A percentile compares a stretch with the other conserved stretches of the same genome.
phyloP scores from a whole-genome alignment of 2,329 filamentous ascomycete species.

The Aschersonia sp. region DNA sequence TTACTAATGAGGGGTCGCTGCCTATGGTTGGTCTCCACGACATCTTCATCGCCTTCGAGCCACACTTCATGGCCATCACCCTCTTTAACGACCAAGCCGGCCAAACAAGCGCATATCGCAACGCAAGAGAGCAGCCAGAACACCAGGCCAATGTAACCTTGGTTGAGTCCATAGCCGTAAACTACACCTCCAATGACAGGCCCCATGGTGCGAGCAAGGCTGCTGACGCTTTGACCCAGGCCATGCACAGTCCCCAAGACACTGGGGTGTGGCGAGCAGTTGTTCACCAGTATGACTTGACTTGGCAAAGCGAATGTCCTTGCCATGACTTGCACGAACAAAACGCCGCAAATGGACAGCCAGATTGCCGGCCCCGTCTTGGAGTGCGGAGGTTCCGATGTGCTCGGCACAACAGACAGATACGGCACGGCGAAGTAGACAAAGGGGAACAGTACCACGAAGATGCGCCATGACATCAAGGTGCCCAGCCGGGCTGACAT shows the following conservation, averaged over 20 bases:
- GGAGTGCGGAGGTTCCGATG: constrained; percentile 27
- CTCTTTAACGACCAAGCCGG: constrained; percentile 42
- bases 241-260: constrained; percentile 34
- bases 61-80: constrained; percentile 52
- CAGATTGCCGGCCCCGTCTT: constrained; percentile 46
- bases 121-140: constrained; percentile 29
- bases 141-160: constrained; percentile 41
- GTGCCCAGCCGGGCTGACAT: constrained; percentile 55
- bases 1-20: background rate
- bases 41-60: constrained; percentile 41
- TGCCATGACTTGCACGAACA: constrained; percentile 50
- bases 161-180: constrained; percentile 43
- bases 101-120: constrained; percentile 31
- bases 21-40: background rate
- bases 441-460: constrained; percentile 54
- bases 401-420: constrained; percentile 51
- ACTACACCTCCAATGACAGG: constrained; percentile 45
- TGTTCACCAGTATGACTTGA: constrained; percentile 31
- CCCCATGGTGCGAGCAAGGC: constrained; percentile 43
- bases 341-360: constrained; percentile 46
- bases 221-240: constrained; percentile 42
- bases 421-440: constrained; percentile 59
- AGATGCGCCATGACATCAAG: constrained; percentile 51
- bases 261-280: constrained; percentile 31
- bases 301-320: constrained; percentile 45